Evolutionary conservation across 805 yeast species (phyloP).

Genomic region (Kurtzmaniella fragi): DNA sequence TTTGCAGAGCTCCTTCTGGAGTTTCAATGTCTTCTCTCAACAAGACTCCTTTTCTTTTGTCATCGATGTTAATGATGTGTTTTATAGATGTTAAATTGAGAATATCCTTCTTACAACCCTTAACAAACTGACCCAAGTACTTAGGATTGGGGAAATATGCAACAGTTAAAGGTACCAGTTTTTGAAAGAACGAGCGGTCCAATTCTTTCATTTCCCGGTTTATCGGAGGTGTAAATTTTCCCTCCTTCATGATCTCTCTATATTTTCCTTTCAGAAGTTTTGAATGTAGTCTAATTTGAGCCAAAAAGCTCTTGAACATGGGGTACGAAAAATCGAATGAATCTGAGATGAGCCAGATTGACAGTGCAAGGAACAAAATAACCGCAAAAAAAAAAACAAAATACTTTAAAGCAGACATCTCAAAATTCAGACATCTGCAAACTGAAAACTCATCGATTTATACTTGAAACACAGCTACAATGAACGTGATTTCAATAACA

Average conservation of each 20-base stretch:
- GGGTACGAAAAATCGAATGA: background rate
- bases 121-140: constrained; percentile 57
- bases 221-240: constrained; percentile 57
- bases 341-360: background rate
- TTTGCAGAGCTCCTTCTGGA: constrained; percentile 16
- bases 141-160: constrained; percentile 67
- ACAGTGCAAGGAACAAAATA: too few species aligned
- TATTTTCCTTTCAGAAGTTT: background rate
- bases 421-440: too few species aligned
- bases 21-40: constrained; percentile 47
- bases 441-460: too few species aligned
- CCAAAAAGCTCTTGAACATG: background rate
- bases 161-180: constrained; percentile 55
- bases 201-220: constrained; percentile 59
- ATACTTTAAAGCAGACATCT: too few species aligned
- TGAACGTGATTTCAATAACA: constrained; percentile 30
- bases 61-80: constrained; percentile 47
- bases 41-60: constrained; percentile 49
- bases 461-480: background rate
- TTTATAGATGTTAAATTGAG: constrained; percentile 66
- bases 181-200: constrained; percentile 61
- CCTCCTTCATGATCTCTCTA: constrained; percentile 14
- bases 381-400: too few species aligned
- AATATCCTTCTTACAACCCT: constrained; percentile 52
- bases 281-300: constrained; percentile 8